Base-by-base conservation (phyloP, 202 grass and related monocot species). In the Panicum virgatum region DNA sequence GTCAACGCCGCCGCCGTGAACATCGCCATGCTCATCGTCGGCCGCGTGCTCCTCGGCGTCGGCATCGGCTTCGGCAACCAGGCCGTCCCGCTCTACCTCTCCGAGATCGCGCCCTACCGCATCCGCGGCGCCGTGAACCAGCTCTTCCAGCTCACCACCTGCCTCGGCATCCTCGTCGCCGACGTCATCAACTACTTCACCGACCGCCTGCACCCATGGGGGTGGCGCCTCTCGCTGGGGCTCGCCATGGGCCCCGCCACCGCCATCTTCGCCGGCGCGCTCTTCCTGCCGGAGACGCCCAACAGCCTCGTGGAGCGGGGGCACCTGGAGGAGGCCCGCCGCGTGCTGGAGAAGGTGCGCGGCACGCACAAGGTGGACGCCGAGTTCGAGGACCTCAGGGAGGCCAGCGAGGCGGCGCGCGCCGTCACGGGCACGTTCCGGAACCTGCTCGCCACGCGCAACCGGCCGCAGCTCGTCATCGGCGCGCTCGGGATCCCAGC, bases 101-200 rank as follows among this genome's bases (percentile, higher is more conserved):
- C 93, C 0, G 96, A 98, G 88, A 98, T 98, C 9, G 90, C 96
- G 2, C 96, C 92, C 0, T 87, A 79, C 59, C 93, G 90, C 86
- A 98, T 98, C n/a, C 82, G 96, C 13, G 96, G 96, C 22, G 92
- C 96, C n/a, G 96, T 98, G 1, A 98, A 98, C 93, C 96, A 96
- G 85, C 88, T 96, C 14, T 98, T 98, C 77, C 96, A 98, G 80
- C 90, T 98, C 44, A 98, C 96, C 14, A 98, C 96, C 75, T 93
- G 89, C 82, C 80, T 96, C 0, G 96, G 96, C 18, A 96, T 98
- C 66, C 87, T 98, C 46, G 88, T 98, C 25, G 96, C 96, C 14
- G 87, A 98, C 78, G 5, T 93, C 4, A 75, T 98, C 72, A 98
- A 98, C 76, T 98, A 98, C 84, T 96, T 98, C 83, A 94, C 96